Conservation (phyloP, 2,329 filamentous ascomycete genomes). For the Hymenoscyphus albidus region DNA sequence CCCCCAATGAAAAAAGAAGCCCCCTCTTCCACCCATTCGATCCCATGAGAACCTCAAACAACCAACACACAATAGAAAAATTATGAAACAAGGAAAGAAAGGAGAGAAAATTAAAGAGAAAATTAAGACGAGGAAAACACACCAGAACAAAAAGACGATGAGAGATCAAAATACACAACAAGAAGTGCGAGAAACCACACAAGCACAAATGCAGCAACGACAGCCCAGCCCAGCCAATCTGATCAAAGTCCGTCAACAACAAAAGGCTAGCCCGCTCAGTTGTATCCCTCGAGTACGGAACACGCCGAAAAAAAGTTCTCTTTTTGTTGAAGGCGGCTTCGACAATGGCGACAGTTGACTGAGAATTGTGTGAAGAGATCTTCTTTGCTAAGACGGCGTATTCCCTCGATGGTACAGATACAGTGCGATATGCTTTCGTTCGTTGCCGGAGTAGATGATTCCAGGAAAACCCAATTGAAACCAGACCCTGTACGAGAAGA, state of each 20-base stretch:
- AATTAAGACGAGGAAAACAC: background rate
- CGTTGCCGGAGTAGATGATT: background rate
- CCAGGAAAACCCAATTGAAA: constrained; percentile 4
- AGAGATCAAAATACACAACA: constrained; percentile 2
- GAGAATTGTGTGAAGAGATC: background rate
- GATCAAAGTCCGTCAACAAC: background rate
- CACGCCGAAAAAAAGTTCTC: background rate
- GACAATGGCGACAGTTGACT: background rate
- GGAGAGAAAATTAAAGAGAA: background rate
- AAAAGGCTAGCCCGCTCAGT: background rate
- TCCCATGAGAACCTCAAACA: background rate
- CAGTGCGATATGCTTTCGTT: background rate
- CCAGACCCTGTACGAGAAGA: constrained; percentile 25
- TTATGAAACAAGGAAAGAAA: constrained; percentile 1
- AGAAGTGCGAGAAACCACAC: background rate
- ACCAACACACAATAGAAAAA: background rate
- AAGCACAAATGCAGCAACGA: constrained; percentile 2
- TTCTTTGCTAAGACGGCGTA: background rate
- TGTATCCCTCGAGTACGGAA: background rate
- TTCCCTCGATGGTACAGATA: constrained; percentile 1
- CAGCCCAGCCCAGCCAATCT: background rate
- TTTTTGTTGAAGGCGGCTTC: background rate
- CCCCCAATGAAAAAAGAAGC: background rate
- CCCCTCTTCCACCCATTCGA: background rate
- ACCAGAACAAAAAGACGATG: too few species aligned